Evolutionary conservation across 129 eudicot species (phyloP).

Genomic region (Dittrichia graveolens): DNA sequence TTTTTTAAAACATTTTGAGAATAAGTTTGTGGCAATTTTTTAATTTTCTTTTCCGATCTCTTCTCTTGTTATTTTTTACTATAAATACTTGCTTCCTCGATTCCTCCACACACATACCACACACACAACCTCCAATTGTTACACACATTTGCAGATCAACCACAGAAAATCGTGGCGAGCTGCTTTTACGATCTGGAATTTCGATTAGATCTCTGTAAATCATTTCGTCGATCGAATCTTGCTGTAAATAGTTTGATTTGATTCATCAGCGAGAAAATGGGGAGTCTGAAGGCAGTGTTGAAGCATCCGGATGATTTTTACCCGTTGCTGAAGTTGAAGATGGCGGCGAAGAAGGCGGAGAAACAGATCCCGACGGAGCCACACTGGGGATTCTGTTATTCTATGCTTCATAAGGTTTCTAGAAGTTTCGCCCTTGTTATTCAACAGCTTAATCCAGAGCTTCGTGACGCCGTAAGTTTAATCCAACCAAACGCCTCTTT

Average conservation of each 20-base stretch:
- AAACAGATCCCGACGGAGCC: constrained; percentile 94
- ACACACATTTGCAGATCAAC: constrained; percentile 19
- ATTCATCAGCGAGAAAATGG: constrained; percentile 43
- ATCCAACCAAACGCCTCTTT: neutral
- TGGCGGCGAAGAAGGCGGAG: constrained; percentile 72
- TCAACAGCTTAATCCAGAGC: constrained; percentile 86
- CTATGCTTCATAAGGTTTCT: constrained; percentile 94
- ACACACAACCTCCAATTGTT: constrained; percentile 21
- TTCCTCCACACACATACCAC: constrained; percentile 1
- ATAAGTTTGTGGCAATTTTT: no score
- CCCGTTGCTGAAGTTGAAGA: constrained; percentile 78
- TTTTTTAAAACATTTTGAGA: no score
- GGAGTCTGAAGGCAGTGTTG: constrained; percentile 73
- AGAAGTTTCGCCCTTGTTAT: constrained; percentile 91
- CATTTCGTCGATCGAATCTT: constrained; percentile 8
- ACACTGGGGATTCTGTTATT: constrained; percentile 93
- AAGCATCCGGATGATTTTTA: constrained; percentile 85
- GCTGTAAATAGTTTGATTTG: neutral
- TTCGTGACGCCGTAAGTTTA: constrained; percentile 80
- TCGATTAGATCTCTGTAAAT: neutral
- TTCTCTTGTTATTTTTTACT: neutral
- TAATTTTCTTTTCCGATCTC: no score
- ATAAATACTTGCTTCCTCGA: constrained; percentile 13
- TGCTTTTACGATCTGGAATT: neutral
- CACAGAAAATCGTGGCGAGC: constrained; percentile 16